Base-by-base conservation (phyloP, 164 flowering plant species). In the Magnolia sinica region DNA sequence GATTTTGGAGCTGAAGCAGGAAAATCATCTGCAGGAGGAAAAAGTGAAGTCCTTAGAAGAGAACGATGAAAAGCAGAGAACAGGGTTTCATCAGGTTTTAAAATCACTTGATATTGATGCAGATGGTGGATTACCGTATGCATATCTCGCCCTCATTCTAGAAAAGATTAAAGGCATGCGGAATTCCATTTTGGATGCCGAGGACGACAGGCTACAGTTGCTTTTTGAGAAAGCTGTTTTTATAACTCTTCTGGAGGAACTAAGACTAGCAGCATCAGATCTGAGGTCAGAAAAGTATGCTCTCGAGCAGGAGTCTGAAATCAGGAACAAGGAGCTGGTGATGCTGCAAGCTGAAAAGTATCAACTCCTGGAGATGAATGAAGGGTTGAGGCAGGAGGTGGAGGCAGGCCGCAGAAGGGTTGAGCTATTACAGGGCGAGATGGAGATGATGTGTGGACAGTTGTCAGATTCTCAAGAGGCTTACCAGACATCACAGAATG, bases 151-250 rank as follows among this genome's bases (percentile, higher is more conserved):
- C 19, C 78, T 77, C 59, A 81, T 90, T 73, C 20, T 85, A 31
- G 80, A 76, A 63, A 81, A 76, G 51, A 84, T 93, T 50, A 81
- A 84, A 79, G 82, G 82, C 63, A 77, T 88, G 81, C 86, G 84
- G 76, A 51, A 65, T 59, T 80, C 88, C 63, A 59, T 88, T 50
- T 72, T 77, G 18, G 76, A 75, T 52, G 78, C 76, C 13, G 80
- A 89, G 82, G 92, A 91, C 79, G 92, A 91, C 80, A 89, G 84
- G 77, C 88, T 85, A 75, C 83, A 80, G 81, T 78, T 94, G 66
- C 51, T 85, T 75, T 78, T 94, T 78, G 94, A 94, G 85, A 94
- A 89, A 73, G 82, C 88, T 18, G 88, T 96, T 79, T 83, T 88
- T 4, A 18, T 82, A 49, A 81, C 94, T 78, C 52, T 92, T n/a